Base-by-base conservation (phyloP, 2,329 filamentous ascomycete genomes). In the Paraphoma sp. region DNA sequence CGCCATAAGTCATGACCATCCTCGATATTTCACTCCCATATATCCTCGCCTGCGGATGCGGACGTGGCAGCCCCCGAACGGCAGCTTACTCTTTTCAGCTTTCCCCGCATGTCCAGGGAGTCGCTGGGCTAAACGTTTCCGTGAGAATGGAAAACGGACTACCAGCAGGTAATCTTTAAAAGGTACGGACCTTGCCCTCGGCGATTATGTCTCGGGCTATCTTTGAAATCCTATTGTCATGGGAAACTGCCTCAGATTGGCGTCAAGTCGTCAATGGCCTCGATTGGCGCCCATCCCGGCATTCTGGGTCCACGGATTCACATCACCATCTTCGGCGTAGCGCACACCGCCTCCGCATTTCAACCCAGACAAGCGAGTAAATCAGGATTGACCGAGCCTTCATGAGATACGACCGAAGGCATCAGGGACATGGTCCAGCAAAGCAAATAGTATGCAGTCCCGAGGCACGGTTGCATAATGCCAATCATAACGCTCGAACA, bases 11-110 rank as follows among this genome's bases (percentile, higher is more conserved):
- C 33, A 36, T 36, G 33, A 14, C 33, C 33, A 14, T 3, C 10
- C 33, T 36, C 33, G 3, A 10, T 36, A 36, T 7, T 36, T 16
- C n/a, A 43, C 30, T 30, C 30, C 47, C 17, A 28, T 8, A 33
- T 42, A 55, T 30, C 50, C 54, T 48, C 33, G 48, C 17, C 45
- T 36, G 56, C 49, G 54, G 51, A 46, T 53, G 48, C 48, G 46
- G 58, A 46, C 54, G 33, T 10, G 3, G 23, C 14, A 10, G 33
- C 33, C 33, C 33, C 10, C 33, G 14, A 6, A 14, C 9, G 9
- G 33, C 33, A 36, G 33, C 33, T 14, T 36, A 14, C 33, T 36
- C 33, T 30, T 56, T 57, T 29, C 16, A 59, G 60, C 45, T 49
- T 48, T 53, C 60, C 57, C 57, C 52, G 45, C 54, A 53, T 53